phyloP scores from a whole-genome alignment of 805 yeast genomes.

The Kazachstania viticola region DNA sequence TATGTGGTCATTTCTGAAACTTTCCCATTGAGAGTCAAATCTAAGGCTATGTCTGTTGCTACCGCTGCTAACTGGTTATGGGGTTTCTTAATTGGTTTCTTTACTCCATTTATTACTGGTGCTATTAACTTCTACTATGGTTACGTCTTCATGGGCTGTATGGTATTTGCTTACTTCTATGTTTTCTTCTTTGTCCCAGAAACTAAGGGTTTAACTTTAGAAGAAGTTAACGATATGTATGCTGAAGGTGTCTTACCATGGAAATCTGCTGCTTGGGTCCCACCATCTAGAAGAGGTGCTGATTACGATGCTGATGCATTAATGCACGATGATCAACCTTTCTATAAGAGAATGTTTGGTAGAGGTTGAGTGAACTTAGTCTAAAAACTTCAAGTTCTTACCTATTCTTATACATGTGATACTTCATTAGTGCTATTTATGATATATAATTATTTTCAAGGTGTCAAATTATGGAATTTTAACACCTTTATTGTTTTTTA shows the following conservation, averaged over 20 bases:
- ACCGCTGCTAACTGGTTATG: conserved; percentile 55
- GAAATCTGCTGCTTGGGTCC: conserved; percentile 38
- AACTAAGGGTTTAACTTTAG: conserved; percentile 68
- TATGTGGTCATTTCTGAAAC: conserved; percentile 57
- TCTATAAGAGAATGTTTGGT: conserved; percentile 12
- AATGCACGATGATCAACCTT: conserved; percentile 12
- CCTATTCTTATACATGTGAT: too few relatives aligned
- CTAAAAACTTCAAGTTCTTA: too few relatives aligned
- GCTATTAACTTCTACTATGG: conserved; percentile 61
- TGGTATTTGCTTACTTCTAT: conserved; percentile 44
- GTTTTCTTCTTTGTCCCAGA: conserved; percentile 61
- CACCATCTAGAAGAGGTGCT: conserved; percentile 28
- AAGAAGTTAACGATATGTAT: conserved; percentile 59
- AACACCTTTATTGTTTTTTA: too few relatives aligned
- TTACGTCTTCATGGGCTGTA: conserved; percentile 44
- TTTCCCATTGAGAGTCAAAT: conserved; percentile 61
- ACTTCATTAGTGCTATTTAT: too few relatives aligned
- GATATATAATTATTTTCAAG: too few relatives aligned
- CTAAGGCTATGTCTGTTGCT: conserved; percentile 47
- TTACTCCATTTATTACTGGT: conserved; percentile 57
- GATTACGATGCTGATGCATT: conserved; percentile 12
- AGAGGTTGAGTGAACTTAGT: too few relatives aligned
- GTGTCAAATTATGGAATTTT: too few relatives aligned
- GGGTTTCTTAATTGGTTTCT: conserved; percentile 39
- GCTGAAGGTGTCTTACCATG: conserved; percentile 30